These are phyloP conservation scores for Ophiognomonia clavigignenti-juglandacearum DNA, from an alignment of 2,329 filamentous ascomycete species.

Conservation along the genomic window DNA sequence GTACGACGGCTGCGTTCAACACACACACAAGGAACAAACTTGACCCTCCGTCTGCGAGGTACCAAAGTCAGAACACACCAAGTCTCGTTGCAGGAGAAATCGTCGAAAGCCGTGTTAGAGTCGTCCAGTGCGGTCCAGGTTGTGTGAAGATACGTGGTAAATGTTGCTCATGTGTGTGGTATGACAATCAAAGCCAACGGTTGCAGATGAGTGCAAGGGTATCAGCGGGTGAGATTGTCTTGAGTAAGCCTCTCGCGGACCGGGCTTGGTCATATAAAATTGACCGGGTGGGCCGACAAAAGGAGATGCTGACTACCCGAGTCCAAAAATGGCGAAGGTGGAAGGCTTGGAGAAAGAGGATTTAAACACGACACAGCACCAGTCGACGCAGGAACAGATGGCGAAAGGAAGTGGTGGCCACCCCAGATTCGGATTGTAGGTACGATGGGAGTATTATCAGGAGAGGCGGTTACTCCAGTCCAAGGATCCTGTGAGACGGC, in stretches of 20 bases:
- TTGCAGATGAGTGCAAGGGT: slow-evolving; percentile 1
- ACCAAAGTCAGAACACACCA: not conserved
- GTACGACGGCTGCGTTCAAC: slow-evolving; percentile 8
- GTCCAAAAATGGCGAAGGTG: not conserved
- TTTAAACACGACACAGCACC: no score
- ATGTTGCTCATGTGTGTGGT: slow-evolving; percentile 8
- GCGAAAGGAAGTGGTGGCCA: no score
- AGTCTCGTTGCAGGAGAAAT: not conserved
- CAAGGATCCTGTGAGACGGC: not conserved
- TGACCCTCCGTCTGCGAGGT: not conserved
- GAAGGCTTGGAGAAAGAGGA: no score
- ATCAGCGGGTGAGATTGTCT: not conserved
- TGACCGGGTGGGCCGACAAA: not conserved
- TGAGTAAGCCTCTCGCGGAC: not conserved
- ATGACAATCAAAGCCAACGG: slow-evolving; percentile 3
- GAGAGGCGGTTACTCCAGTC: not conserved
- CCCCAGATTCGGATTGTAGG: not conserved
- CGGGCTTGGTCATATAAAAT: not conserved
- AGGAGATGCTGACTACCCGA: not conserved
- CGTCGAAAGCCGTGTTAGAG: not conserved
- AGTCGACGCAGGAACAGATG: no score
- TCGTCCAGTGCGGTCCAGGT: no score
- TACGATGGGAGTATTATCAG: not conserved
- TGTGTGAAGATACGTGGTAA: not conserved
- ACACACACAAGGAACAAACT: not conserved